These are phyloP conservation scores for Aspergillus bridgeri DNA, from an alignment of 495 filamentous ascomycete genomes.

Conservation along the genomic window DNA sequence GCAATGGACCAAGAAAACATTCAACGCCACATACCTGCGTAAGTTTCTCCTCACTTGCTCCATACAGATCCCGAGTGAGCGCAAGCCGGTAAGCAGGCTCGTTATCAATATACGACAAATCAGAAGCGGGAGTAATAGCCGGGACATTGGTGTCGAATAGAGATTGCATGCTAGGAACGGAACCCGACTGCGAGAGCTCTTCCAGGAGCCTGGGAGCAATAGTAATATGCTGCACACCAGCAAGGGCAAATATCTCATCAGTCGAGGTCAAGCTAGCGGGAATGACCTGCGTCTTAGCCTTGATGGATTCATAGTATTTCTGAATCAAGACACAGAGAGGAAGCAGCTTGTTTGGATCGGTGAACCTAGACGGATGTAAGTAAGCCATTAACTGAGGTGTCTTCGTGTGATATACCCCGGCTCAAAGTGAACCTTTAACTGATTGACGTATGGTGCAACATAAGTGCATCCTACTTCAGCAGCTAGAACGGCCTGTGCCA, in stretches of 20 bases:
- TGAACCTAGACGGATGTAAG: conserved; percentile 16
- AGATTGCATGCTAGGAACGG: conserved; percentile 28
- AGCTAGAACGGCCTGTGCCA: conserved; percentile 55
- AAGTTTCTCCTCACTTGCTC: conserved; percentile 50
- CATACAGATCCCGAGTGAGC: conserved; percentile 46
- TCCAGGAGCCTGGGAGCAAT: conserved; percentile 50
- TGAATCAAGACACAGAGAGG: conserved; percentile 51
- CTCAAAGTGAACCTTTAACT: conserved; percentile 60
- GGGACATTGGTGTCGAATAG: conserved; percentile 29
- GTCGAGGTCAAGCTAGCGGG: conserved; percentile 54
- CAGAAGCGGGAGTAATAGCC: conserved; percentile 2
- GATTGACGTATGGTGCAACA: conserved; percentile 62
- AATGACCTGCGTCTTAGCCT: conserved; percentile 48
- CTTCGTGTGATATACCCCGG: conserved; percentile 34
- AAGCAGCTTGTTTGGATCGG: conserved; percentile 42
- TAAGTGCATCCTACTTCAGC: conserved; percentile 56
- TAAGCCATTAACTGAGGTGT: not conserved
- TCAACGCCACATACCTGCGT: conserved; percentile 36
- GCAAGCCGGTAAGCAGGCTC: conserved; percentile 45
- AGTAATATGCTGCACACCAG: conserved; percentile 56
- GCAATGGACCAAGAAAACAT: not conserved
- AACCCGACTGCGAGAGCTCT: conserved; percentile 38
- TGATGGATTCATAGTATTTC: conserved; percentile 45
- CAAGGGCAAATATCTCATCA: conserved; percentile 55
- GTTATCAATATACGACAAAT: conserved; percentile 35